Percentiles rank a stretch among this genome's conserved stretches.
Conservation (phyloP, 345 rosid genomes). For the Lepidium sativum region DNA sequence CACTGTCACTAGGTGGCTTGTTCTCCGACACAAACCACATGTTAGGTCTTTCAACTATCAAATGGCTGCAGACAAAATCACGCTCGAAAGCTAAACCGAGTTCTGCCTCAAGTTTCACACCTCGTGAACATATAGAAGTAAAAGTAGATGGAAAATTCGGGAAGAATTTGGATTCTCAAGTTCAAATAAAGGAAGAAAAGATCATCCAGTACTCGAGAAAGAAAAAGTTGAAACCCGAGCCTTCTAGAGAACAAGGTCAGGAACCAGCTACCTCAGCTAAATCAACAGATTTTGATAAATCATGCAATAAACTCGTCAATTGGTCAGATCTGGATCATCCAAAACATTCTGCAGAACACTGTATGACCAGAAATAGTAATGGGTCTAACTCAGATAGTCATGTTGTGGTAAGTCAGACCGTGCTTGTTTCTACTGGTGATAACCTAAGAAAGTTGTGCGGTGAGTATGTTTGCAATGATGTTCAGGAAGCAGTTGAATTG, state of each 20-base stretch:
- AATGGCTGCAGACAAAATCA: constrained; percentile 68
- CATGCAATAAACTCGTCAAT: neutral
- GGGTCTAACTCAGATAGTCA: constrained; percentile 3
- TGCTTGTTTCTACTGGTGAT: constrained; percentile 7
- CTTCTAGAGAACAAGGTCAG: constrained; percentile 27
- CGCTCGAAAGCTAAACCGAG: constrained; percentile 56
- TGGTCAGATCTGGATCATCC: neutral
- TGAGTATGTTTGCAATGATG: constrained; percentile 13
- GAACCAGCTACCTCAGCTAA: constrained; percentile 26
- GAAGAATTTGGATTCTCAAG: constrained; percentile 21
- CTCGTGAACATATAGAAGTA: constrained; percentile 31
- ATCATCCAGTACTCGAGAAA: constrained; percentile 77
- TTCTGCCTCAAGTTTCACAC: constrained; percentile 25
- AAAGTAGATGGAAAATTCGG: constrained; percentile 21
- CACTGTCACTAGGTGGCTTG: constrained; percentile 66
- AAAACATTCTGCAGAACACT: constrained; percentile 16
- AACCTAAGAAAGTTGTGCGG: constrained; percentile 19
- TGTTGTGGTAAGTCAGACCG: constrained; percentile 5
- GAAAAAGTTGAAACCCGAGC: constrained; percentile 47
- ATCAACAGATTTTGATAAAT: neutral
- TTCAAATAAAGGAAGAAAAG: constrained; percentile 37
- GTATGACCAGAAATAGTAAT: constrained; percentile 7
- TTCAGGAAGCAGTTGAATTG: constrained; percentile 20
- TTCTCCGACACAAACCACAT: constrained; percentile 39
- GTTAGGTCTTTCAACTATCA: constrained; percentile 39